A percentile compares a stretch with the other conserved stretches of the same genome.
Conservation (phyloP, 2,329 filamentous ascomycete genomes). For the Talaromyces piceae region DNA sequence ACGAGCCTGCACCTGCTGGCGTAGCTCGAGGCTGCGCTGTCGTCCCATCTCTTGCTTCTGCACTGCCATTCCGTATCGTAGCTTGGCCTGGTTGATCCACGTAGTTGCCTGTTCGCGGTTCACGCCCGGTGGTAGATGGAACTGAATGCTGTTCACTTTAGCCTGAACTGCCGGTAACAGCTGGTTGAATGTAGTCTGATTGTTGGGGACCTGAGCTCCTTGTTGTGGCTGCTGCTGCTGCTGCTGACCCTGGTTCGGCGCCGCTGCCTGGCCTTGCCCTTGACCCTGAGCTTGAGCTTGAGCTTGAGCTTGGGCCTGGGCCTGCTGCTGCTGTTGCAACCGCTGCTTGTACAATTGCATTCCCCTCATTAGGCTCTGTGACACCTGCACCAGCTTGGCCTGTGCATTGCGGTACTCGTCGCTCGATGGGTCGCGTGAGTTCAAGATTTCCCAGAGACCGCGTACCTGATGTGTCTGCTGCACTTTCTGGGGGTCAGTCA, state of each 20-base stretch:
- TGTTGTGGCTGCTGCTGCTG: constrained; percentile 16
- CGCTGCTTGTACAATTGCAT: constrained; percentile 41
- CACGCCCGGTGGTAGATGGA: constrained; percentile 40
- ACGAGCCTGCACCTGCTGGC: constrained; percentile 31
- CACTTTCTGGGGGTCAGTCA: constrained; percentile 48
- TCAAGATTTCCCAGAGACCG: constrained; percentile 48
- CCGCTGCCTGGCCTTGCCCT: constrained; percentile 34
- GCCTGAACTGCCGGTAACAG: constrained; percentile 40
- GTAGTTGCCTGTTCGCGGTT: constrained; percentile 35
- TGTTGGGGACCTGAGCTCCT: constrained; percentile 24
- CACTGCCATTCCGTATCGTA: constrained; percentile 41
- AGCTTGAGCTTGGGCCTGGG: constrained; percentile 17
- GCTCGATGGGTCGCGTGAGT: constrained; percentile 42
- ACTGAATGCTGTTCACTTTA: constrained; percentile 38
- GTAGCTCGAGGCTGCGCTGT: constrained; percentile 35
- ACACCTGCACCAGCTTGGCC: constrained; percentile 45
- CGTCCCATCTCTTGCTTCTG: constrained; percentile 43
- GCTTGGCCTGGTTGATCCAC: constrained; percentile 41
- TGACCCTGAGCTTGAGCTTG: constrained; percentile 13
- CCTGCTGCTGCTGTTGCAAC: constrained; percentile 27
- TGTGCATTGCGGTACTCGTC: constrained; percentile 45
- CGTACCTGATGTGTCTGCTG: constrained; percentile 49
- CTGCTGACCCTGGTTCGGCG: constrained; percentile 19
- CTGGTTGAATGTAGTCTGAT: constrained; percentile 34
- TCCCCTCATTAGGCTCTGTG: constrained; percentile 45